Evolutionary conservation across 2,329 filamentous ascomycete genomes (phyloP).

Genomic region (Tetracladium maxilliforme): DNA sequence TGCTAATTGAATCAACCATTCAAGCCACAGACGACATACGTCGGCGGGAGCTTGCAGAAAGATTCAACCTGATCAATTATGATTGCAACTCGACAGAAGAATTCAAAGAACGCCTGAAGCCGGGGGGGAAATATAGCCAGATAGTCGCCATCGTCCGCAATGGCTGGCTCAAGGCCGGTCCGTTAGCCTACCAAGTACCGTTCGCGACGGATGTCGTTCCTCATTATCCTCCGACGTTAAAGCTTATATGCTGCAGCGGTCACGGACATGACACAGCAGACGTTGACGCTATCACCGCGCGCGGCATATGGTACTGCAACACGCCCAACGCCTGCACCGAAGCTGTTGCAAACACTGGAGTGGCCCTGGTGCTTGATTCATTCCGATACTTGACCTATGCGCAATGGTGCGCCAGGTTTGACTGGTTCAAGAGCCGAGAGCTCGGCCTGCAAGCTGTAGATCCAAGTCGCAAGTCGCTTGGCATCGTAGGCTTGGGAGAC

Average conservation of each 20-base stretch:
- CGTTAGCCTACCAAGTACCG: constrained; percentile 11
- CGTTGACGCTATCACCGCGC: constrained; percentile 7
- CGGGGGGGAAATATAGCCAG: constrained; percentile 12
- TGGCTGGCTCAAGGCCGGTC: constrained; percentile 16
- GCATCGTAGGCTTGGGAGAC: constrained; percentile 18
- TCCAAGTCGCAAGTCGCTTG: constrained; percentile 12
- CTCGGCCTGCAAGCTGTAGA: constrained; percentile 9
- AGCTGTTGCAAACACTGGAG: constrained; percentile 13
- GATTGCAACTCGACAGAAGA: constrained; percentile 9
- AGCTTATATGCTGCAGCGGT: constrained; percentile 11
- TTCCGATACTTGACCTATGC: constrained; percentile 11
- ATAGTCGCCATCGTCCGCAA: constrained; percentile 15
- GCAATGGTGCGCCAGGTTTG: constrained; percentile 8
- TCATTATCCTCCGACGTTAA: constrained; percentile 7
- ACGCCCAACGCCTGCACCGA: constrained; percentile 13
- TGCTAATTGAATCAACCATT: too few species aligned
- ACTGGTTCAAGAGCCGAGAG: constrained; percentile 6
- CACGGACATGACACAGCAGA: constrained; percentile 15
- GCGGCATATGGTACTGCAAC: constrained; percentile 15
- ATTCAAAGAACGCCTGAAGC: constrained; percentile 11
- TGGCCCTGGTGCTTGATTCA: constrained; percentile 9
- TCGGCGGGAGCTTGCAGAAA: too few species aligned
- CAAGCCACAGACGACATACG: too few species aligned
- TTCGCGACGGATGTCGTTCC: constrained; percentile 10
- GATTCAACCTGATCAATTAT: constrained; percentile 10